A percentile compares a stretch with the other conserved stretches of the same genome.
phyloP scores from a whole-genome alignment of 495 filamentous ascomycete species.

The Hypoxylon lienhwacheense region DNA sequence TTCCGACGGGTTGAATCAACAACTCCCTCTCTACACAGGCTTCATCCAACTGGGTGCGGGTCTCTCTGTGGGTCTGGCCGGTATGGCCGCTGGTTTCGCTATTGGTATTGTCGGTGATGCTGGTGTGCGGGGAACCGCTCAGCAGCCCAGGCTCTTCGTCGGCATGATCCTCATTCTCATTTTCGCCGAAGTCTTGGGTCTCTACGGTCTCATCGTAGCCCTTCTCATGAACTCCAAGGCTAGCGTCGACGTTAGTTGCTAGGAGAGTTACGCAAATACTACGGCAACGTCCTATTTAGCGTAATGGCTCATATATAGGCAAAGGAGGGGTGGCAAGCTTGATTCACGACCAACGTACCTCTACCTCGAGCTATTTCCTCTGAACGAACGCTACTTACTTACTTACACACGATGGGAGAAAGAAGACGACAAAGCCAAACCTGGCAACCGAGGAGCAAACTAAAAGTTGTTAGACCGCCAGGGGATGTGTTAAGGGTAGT shows the following conservation, averaged over 20 bases:
- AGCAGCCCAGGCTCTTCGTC: constrained; percentile 96
- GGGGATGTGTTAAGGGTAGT: constrained; percentile 24
- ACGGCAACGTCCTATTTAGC: constrained; percentile 7
- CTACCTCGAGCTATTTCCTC: constrained; percentile 3
- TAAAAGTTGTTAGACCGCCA: constrained; percentile 33
- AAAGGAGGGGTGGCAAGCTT: constrained; percentile 28
- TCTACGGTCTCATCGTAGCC: constrained; percentile 97
- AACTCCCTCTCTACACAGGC: constrained; percentile 82
- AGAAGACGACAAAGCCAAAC: constrained; percentile 16
- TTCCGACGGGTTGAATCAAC: constrained; percentile 84
- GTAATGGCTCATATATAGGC: constrained; percentile 12
- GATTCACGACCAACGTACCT: constrained; percentile 25
- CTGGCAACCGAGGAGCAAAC: constrained; percentile 34
- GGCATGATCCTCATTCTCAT: constrained; percentile 99
- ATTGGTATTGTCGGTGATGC: constrained; percentile 99
- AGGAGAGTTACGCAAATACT: constrained; percentile 2
- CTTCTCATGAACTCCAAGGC: constrained; percentile 97
- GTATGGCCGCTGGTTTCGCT: constrained; percentile 97
- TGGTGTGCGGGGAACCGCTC: constrained; percentile 96
- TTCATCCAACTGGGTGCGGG: constrained; percentile 98
- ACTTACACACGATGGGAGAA: too few species aligned
- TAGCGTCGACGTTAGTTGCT: constrained; percentile 53
- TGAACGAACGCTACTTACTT: constrained; percentile 16
- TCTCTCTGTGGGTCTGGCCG: constrained; percentile 92
- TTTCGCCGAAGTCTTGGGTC: constrained; percentile 99